These are phyloP conservation scores for Guillardia theta DNA, from an alignment of 78 protist species.

Conservation along the genomic window DNA sequence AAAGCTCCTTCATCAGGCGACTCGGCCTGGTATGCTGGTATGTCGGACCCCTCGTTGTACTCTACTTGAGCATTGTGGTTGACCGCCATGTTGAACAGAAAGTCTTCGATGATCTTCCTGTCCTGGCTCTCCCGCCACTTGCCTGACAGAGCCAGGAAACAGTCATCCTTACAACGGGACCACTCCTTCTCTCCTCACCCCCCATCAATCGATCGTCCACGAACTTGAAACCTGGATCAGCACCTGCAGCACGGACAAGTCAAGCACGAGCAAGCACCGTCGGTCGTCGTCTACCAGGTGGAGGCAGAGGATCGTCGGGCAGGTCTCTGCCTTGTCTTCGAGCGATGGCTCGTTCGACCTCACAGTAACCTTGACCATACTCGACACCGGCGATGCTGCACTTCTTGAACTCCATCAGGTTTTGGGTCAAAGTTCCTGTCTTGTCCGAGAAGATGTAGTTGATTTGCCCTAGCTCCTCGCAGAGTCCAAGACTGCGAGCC, in stretches of 20 bases:
- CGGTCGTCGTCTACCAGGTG: neutral
- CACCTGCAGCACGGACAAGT: neutral
- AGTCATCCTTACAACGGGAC: neutral
- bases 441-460: constrained; percentile 36
- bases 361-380: constrained; percentile 19
- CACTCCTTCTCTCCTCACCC: neutral
- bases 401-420: constrained; percentile 31
- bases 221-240: neutral
- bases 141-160: neutral
- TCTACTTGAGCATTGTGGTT: neutral
- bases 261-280: neutral
- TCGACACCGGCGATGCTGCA: neutral
- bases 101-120: neutral
- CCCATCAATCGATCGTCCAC: constrained; percentile 8
- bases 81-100: neutral
- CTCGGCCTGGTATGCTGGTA: neutral
- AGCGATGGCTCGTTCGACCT: constrained; percentile 30
- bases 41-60: neutral
- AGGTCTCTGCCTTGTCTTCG: neutral
- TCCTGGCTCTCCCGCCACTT: neutral
- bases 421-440: constrained; percentile 25
- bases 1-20: constrained; percentile 30
- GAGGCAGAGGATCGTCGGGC: constrained; percentile 1
- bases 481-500: neutral
- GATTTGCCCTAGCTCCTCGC: constrained; percentile 9